phyloP scores from a whole-genome alignment of 2,329 filamentous ascomycete genomes.

The Alternaria conjuncta region DNA sequence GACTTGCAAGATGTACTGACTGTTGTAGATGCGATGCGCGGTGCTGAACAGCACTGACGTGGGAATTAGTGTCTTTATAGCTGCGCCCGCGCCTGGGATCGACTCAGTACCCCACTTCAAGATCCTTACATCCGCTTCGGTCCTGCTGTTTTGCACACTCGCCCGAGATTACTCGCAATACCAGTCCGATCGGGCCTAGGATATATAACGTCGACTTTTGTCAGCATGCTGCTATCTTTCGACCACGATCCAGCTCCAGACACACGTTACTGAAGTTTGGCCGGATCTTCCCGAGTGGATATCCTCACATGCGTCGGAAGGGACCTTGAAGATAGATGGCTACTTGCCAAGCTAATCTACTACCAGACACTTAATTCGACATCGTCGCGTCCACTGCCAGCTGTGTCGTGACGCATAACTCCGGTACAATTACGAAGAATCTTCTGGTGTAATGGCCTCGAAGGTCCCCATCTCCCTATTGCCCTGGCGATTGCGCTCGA shows the following conservation, averaged over 20 bases:
- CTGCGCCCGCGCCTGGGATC: background rate
- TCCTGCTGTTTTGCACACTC: background rate
- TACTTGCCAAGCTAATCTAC: background rate
- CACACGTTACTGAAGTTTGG: background rate
- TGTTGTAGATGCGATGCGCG: background rate
- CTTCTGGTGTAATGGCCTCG: background rate
- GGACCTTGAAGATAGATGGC: background rate
- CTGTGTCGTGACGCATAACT: background rate
- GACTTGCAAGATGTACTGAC: background rate
- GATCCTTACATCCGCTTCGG: constrained; percentile 16
- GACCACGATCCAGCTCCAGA: background rate
- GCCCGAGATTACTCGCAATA: background rate
- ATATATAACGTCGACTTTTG: background rate
- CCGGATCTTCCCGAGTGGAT: background rate
- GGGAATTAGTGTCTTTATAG: constrained; percentile 14
- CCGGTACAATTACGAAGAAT: background rate
- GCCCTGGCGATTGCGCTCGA: background rate
- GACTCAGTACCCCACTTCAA: constrained; percentile 21
- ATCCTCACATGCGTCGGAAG: background rate
- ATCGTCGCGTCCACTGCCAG: background rate
- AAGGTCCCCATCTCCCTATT: background rate
- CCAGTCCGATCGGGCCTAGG: background rate
- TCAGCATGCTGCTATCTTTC: background rate
- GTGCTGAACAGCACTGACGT: background rate
- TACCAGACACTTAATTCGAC: background rate